Conservation (phyloP, 352 stramenopile genomes). For the Pythium rishiriense region DNA sequence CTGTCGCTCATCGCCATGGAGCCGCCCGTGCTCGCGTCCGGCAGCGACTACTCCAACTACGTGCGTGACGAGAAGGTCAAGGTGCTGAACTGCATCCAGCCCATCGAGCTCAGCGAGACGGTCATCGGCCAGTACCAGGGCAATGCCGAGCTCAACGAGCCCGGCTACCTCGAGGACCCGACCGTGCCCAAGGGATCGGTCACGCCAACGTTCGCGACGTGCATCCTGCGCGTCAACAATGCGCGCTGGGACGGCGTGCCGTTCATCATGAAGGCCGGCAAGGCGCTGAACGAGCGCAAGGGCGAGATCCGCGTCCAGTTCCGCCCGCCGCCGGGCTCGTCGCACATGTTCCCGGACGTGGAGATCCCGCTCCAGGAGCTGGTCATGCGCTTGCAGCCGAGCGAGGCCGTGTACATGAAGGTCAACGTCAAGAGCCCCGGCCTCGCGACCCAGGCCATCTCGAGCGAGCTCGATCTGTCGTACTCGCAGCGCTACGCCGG, state of each 20-base stretch:
- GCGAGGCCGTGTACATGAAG: slow-evolving; percentile 97
- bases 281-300: slow-evolving; percentile 97
- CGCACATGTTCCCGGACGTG: slow-evolving; percentile 90
- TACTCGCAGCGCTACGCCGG: slow-evolving; percentile 91
- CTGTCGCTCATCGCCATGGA: slow-evolving; percentile 98
- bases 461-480: slow-evolving; percentile 96
- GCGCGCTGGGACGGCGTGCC: slow-evolving; percentile 95
- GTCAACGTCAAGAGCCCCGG: slow-evolving; percentile 96
- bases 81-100: slow-evolving; percentile 95
- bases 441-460: slow-evolving; percentile 88
- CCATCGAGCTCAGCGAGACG: slow-evolving; percentile 92
- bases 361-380: slow-evolving; percentile 95
- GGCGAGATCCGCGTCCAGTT: slow-evolving; percentile 98
- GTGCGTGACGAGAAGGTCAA: slow-evolving; percentile 98
- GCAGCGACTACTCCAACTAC: slow-evolving; percentile 89
- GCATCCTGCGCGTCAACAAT: slow-evolving; percentile 94
- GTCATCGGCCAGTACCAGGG: slow-evolving; percentile 97
- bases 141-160: slow-evolving; percentile 72
- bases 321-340: slow-evolving; percentile 86
- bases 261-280: slow-evolving; percentile 99
- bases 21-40: slow-evolving; percentile 79
- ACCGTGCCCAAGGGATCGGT: slow-evolving; percentile 94
- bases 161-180: slow-evolving; percentile 95
- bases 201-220: slow-evolving; percentile 91
- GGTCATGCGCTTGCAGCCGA: slow-evolving; percentile 96